Base-by-base conservation (phyloP, 176 grass and related monocot species). In the Carex kokanica region DNA sequence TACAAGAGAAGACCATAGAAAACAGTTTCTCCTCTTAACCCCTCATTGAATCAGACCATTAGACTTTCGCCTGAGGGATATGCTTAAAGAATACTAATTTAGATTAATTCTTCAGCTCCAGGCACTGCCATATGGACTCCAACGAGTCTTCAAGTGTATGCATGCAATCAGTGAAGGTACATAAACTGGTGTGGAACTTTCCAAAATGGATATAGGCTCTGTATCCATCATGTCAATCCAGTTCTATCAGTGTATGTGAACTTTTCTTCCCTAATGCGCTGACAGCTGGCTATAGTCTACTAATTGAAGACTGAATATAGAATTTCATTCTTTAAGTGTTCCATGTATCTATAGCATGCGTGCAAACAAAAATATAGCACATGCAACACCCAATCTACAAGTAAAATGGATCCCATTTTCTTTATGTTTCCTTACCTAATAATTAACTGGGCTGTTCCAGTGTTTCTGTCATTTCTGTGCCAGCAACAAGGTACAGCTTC, bases 401-500 rank as follows among this genome's bases (percentile, higher is more conserved):
- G 43, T 41, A 8, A 20, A 27, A 78, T 70, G 57, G 27, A 54
- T 64, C 31, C 52, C n/a, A 14, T 6, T 34, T 49, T 14, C 54
- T 41, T 71, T 38, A 49, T 79, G 29, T 71, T 79, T 77, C 64
- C 31, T 21, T 31, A 64, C 27, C 13, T 6, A 40, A 18, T 24
- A 36, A 85, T 78, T 53, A 69, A 56, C 78, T 49, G 8, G 53
- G 13, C 24, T 70, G 14, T 53, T 79, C 60, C 45, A 20, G 5
- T 36, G 47, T 27, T 34, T 64, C 15, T 65, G 17, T 3, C 3
- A n/a, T 38, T 61, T 86, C 86, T 17, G 87, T 64, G 83, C 47
- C 88, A 68, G 79, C 24, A 62, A 95, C 93, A 15, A 95, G 83
- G 73, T 88, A 93, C 45, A 93, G 59, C 77, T 90, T 92, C 86